Percentiles rank a stretch among this genome's conserved stretches.
Evolutionary conservation across 176 grass and related monocot genomes (phyloP).

Genomic region (Oryza australiensis): DNA sequence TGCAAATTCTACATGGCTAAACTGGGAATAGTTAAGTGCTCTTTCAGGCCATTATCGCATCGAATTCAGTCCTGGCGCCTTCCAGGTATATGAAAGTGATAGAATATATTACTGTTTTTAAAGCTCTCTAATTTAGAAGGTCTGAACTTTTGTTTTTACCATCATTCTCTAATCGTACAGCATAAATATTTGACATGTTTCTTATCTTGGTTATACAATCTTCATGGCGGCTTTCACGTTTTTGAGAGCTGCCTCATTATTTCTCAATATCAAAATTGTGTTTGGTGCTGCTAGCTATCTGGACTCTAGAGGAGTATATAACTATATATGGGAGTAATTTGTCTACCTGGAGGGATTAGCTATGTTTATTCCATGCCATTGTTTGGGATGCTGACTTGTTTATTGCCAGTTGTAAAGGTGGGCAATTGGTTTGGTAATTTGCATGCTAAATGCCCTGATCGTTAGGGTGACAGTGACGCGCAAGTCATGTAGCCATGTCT

Average conservation of each 20-base stretch:
- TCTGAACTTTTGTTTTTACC: not conserved
- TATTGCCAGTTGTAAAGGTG: not conserved
- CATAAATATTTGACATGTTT: not conserved
- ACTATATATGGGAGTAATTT: not conserved
- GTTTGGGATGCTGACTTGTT: not conserved
- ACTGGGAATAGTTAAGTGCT: not conserved
- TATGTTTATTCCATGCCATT: not conserved
- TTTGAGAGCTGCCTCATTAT: not conserved
- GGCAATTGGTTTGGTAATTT: not conserved
- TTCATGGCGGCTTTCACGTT: not conserved
- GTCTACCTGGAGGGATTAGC: not conserved
- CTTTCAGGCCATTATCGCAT: slow-evolving; percentile 12
- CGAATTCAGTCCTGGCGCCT: not conserved
- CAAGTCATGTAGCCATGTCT: not conserved
- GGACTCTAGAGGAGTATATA: not conserved
- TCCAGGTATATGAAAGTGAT: not conserved
- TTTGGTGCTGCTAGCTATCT: not conserved
- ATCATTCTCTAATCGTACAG: not conserved
- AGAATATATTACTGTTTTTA: not conserved
- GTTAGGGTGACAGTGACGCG: not conserved
- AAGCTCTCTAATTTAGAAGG: not conserved
- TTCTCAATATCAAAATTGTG: not conserved
- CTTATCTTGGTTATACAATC: not conserved
- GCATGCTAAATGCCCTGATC: not conserved
- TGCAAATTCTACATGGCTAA: slow-evolving; percentile 14